Conservation (phyloP, 495 filamentous ascomycete genomes). For the Aspergillus mulundensis region DNA sequence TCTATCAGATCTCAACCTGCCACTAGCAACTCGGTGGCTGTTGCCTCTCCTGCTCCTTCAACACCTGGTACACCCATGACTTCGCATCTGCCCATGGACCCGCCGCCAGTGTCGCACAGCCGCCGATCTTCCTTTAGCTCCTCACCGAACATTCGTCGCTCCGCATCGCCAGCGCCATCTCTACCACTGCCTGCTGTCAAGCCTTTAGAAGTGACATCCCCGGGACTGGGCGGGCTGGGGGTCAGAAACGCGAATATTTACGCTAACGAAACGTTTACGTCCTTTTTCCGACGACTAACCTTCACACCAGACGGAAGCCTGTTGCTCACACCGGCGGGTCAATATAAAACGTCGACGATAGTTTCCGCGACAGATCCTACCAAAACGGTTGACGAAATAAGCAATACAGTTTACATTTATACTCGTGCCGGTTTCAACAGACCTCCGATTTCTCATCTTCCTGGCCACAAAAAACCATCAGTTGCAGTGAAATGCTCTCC, state of each 20-base stretch:
- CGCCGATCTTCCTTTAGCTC: conserved; percentile 94
- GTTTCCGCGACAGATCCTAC: conserved; percentile 59
- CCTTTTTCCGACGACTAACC: conserved; percentile 91
- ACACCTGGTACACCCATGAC: conserved; percentile 93
- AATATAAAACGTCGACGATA: conserved; percentile 82
- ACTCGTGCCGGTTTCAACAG: conserved; percentile 95
- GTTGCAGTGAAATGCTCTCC: conserved; percentile 95
- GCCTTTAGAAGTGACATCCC: conserved; percentile 83
- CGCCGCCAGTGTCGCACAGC: conserved; percentile 86
- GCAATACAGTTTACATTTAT: conserved; percentile 98
- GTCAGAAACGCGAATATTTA: conserved; percentile 87
- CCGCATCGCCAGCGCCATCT: conserved; percentile 92
- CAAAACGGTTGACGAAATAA: conserved; percentile 77
- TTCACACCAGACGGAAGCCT: conserved; percentile 95
- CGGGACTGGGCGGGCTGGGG: conserved; percentile 57
- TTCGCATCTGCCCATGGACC: conserved; percentile 92
- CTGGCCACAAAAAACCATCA: conserved; percentile 97
- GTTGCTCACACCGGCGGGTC: conserved; percentile 91
- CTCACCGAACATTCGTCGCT: conserved; percentile 75
- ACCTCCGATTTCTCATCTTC: conserved; percentile 94
- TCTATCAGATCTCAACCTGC: conserved; percentile 52
- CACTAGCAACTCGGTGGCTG: conserved; percentile 52
- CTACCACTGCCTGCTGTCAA: conserved; percentile 95
- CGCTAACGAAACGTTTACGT: conserved; percentile 95
- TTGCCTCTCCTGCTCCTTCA: conserved; percentile 82